Evolutionary conservation across 768 basidiomycete species (phyloP), one percentile per base, ranked within the genome.

Genomic region (Phaeotremella skinneri): DNA sequence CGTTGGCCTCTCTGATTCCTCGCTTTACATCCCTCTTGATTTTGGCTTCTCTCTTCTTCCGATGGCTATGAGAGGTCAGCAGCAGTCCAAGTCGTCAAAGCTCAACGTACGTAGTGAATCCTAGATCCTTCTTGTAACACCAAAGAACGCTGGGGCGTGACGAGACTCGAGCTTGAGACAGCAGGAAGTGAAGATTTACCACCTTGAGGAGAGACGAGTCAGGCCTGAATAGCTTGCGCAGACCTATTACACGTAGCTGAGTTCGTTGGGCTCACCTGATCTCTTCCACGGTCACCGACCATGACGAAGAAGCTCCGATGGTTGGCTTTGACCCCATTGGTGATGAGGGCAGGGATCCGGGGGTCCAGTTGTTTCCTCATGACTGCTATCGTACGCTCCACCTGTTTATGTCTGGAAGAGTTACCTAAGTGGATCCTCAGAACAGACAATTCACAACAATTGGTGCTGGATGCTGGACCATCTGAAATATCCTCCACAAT

Each of bases 71-170:
- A 54, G 17, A 6, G 4, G 29, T 13, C 20, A 45, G 21, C 13
- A 45, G 7, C 21, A 45, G 7, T 23, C 7, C 9, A 25, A 14
- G 39, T 25, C 25, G 53, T 21, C 32, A 32, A 14, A 27, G 80
- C 85, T 64, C 67, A n/a, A n/a, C n/a, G n/a, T n/a, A 88, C 90
- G 84, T 92, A 7, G 91, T 92, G 72, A 99, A 99, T 0, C 93
- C 94, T 0, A 99, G 82, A 37, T 98, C 93, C 75, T 97, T 98
- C 80, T 96, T 98, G 82, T 99, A 99, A 69, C 92, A 96, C 96
- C 96, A 99, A 61, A 98, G 79, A 1, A 96, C 92, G 5, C 88
- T 90, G 1, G 91, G 91, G 16, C 91, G 82, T 3, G 90, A 88
- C 21, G 90, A 91, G 1, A 91, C 86, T 54, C 88, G 83, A 14